Conservation (phyloP, 805 yeast genomes). For the Yarrowia sp. region DNA sequence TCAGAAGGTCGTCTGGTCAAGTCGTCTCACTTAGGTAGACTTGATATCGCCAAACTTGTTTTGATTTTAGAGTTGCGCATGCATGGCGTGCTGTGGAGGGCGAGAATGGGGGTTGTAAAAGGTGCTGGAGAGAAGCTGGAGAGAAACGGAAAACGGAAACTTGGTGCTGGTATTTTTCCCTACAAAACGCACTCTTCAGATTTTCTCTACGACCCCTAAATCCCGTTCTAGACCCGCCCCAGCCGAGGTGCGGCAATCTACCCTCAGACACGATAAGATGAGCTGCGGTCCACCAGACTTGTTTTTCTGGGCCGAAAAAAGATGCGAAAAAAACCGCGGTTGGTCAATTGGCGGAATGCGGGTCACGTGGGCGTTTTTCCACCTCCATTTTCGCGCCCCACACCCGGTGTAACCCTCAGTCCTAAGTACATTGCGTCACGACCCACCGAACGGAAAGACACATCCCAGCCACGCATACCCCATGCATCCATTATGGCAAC, state of each 20-base stretch:
- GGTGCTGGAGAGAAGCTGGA: not conserved
- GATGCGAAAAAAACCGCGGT: not conserved
- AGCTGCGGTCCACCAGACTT: not conserved
- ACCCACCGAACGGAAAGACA: conserved; percentile 2
- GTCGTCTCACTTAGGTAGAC: not conserved
- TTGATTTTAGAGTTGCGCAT: conserved; percentile 16
- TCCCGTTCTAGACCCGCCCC: not conserved
- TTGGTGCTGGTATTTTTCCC: no score
- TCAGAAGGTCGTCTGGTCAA: not conserved
- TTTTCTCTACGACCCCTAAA: not conserved
- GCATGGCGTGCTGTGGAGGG: not conserved
- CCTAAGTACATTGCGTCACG: not conserved
- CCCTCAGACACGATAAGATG: conserved; percentile 3
- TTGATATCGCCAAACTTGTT: conserved; percentile 11
- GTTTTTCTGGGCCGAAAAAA: no score
- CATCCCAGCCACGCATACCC: conserved; percentile 20
- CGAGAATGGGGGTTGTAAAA: not conserved
- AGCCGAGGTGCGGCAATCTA: not conserved
- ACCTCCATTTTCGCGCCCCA: not conserved
- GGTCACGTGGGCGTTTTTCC: no score
- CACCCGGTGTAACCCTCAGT: not conserved
- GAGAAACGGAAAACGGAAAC: no score
- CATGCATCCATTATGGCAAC: conserved; percentile 3
- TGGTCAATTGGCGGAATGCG: no score
- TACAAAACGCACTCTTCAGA: not conserved